phyloP scores from a whole-genome alignment of 305 asterid genomes.

The Fraxinus ornus region DNA sequence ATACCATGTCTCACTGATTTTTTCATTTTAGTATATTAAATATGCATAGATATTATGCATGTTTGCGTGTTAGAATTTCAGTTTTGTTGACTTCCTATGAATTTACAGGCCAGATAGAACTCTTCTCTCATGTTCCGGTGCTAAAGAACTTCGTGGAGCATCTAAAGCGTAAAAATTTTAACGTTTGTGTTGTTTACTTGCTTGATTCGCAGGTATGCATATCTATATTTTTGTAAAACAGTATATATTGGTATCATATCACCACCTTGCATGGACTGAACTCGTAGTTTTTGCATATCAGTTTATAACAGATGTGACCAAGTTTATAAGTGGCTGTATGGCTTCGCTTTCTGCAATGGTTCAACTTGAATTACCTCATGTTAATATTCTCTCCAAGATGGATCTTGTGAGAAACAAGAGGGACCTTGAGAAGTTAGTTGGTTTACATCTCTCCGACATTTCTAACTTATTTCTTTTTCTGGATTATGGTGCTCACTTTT shows the following conservation, averaged over 20 bases:
- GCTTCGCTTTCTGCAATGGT: slow-evolving; percentile 96
- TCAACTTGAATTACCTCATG: slow-evolving; percentile 95
- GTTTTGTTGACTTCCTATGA: slow-evolving; percentile 18
- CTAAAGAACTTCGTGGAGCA: slow-evolving; percentile 87
- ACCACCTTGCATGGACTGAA: slow-evolving; percentile 19
- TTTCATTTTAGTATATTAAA: background rate
- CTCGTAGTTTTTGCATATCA: slow-evolving; percentile 19
- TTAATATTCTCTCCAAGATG: slow-evolving; percentile 94
- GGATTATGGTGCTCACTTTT: background rate
- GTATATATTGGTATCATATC: background rate
- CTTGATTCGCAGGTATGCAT: slow-evolving; percentile 91
- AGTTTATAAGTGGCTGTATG: slow-evolving; percentile 97
- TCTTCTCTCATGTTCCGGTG: slow-evolving; percentile 91
- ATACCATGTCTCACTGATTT: background rate
- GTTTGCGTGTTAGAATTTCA: slow-evolving; percentile 14
- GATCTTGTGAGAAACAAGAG: slow-evolving; percentile 90
- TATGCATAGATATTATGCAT: background rate
- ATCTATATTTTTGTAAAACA: background rate
- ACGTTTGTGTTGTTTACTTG: slow-evolving; percentile 79
- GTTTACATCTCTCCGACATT: slow-evolving; percentile 1
- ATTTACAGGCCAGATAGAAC: slow-evolving; percentile 80
- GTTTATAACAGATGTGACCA: slow-evolving; percentile 97
- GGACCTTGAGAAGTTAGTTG: slow-evolving; percentile 77
- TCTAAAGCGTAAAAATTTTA: slow-evolving; percentile 71
- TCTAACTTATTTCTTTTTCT: background rate